phyloP scores from a whole-genome alignment of 371 early-diverging fungal species.

The Mucor irregularis region DNA sequence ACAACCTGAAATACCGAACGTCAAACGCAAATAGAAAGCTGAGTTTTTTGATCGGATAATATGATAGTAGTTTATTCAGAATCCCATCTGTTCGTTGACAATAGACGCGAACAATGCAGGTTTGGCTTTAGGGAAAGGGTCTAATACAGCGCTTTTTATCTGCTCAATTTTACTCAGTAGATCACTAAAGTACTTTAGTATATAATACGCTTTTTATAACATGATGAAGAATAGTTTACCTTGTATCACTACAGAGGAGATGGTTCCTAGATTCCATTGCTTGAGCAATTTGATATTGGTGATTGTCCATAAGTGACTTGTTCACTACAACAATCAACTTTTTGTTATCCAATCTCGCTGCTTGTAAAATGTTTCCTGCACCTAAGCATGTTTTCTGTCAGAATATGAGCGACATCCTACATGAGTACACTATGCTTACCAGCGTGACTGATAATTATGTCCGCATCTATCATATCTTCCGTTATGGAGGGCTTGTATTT shows the following conservation, averaged over 20 bases:
- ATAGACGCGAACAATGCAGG: constrained; percentile 21
- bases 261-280: constrained; percentile 62
- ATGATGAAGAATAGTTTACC: constrained; percentile 25
- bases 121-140: constrained; percentile 20
- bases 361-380: constrained; percentile 81
- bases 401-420: too few species aligned
- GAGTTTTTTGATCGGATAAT: too few species aligned
- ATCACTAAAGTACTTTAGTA: constrained; percentile 1
- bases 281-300: constrained; percentile 82
- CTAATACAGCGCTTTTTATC: not conserved
- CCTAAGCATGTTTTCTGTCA: constrained; percentile 36
- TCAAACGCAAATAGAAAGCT: too few species aligned
- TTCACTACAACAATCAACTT: constrained; percentile 78
- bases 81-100: constrained; percentile 25
- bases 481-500: constrained; percentile 60
- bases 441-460: constrained; percentile 74
- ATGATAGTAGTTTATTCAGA: not conserved
- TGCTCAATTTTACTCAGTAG: constrained; percentile 17
- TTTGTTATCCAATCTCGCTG: constrained; percentile 63
- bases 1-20: too few species aligned
- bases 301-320: constrained; percentile 78
- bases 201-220: not conserved
- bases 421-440: too few species aligned
- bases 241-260: constrained; percentile 46
- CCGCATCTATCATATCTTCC: constrained; percentile 58